These are phyloP conservation scores for Trichoderma semiorbis DNA, from an alignment of 2,329 filamentous ascomycete genomes.

Conservation along the genomic window DNA sequence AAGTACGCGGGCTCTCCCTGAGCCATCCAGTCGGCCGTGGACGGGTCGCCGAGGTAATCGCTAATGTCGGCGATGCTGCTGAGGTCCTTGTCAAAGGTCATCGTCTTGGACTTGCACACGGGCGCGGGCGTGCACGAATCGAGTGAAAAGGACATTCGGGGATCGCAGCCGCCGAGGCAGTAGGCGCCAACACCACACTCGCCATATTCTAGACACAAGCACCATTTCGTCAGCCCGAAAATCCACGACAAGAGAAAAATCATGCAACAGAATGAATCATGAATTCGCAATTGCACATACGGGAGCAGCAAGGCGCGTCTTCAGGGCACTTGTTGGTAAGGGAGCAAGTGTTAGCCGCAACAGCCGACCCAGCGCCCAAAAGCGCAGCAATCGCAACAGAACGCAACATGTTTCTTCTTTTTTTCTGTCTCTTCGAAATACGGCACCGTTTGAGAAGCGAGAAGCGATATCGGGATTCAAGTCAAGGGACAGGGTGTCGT, in stretches of 20 bases:
- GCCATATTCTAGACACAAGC: constrained; percentile 67
- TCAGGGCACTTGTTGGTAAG: constrained; percentile 63
- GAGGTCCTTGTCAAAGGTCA: constrained; percentile 67
- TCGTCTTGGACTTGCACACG: constrained; percentile 70
- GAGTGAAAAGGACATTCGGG: constrained; percentile 75
- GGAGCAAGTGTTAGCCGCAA: constrained; percentile 42
- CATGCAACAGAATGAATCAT: neutral
- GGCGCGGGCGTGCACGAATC: constrained; percentile 84
- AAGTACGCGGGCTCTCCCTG: constrained; percentile 71
- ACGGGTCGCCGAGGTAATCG: constrained; percentile 82
- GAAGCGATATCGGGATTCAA: neutral
- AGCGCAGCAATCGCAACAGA: constrained; percentile 32
- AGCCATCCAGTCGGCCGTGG: constrained; percentile 80
- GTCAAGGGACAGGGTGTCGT: neutral
- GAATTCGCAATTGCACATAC: constrained; percentile 49
- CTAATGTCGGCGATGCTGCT: constrained; percentile 66
- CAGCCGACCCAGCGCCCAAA: constrained; percentile 31
- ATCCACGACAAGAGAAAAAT: neutral
- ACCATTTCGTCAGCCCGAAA: neutral
- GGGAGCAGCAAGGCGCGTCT: constrained; percentile 72
- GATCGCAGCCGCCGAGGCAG: constrained; percentile 94
- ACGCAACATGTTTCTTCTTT: constrained; percentile 29
- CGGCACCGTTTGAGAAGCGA: neutral
- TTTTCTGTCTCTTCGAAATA: neutral
- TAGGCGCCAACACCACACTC: constrained; percentile 91